Percentiles rank a stretch among this genome's conserved stretches.
Evolutionary conservation across 441 rosid species (phyloP).

Genomic region (Melastoma candidum): DNA sequence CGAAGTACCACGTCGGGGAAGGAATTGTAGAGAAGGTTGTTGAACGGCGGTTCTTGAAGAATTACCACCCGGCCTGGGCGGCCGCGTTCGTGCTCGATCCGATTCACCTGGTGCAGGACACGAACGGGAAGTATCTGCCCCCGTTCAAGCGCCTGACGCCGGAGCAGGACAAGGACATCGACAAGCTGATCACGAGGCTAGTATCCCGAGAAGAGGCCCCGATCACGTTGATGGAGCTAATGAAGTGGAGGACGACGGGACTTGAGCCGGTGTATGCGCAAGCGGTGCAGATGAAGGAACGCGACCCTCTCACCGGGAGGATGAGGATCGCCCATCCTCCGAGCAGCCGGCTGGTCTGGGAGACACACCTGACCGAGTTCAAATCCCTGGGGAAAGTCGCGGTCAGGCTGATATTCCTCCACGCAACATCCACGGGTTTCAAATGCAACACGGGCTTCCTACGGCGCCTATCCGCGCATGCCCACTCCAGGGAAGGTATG

Average conservation of each 20-base stretch:
- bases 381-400: constrained; percentile 90
- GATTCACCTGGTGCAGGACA: constrained; percentile 68
- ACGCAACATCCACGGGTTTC: constrained; percentile 80
- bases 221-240: constrained; percentile 88
- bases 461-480: constrained; percentile 63
- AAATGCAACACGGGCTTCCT: constrained; percentile 72
- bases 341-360: constrained; percentile 98
- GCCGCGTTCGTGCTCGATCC: constrained; percentile 94
- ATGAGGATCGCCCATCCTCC: constrained; percentile 82
- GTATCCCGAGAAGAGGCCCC: constrained; percentile 94
- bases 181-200: constrained; percentile 85
- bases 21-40: constrained; percentile 65
- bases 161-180: constrained; percentile 97
- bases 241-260: constrained; percentile 98
- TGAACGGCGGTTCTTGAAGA: constrained; percentile 79
- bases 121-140: constrained; percentile 83
- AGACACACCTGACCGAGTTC: constrained; percentile 85
- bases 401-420: constrained; percentile 89
- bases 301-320: constrained; percentile 76
- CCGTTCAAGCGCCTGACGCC: constrained; percentile 72
- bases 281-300: constrained; percentile 94
- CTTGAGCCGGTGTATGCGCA: constrained; percentile 87
- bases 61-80: constrained; percentile 98
- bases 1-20: constrained; percentile 57
- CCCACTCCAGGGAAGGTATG: constrained; percentile 49